Evolutionary conservation across 2,329 filamentous ascomycete genomes (phyloP).

Genomic region (Hypoxylon sp.): DNA sequence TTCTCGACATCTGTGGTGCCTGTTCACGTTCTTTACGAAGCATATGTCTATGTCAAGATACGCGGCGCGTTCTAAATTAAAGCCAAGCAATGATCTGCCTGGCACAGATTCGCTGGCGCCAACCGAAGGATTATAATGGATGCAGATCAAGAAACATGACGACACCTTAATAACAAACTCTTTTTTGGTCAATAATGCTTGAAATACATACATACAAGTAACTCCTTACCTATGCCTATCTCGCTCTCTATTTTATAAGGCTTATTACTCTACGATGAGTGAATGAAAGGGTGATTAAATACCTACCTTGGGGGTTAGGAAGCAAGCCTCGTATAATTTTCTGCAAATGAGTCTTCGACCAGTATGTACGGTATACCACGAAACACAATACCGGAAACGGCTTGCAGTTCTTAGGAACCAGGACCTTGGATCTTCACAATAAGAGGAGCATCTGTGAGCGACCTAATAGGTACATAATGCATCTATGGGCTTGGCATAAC

Average conservation of each 20-base stretch:
- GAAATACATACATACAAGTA: neutral
- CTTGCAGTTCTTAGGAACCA: neutral
- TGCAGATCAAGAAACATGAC: slow-evolving; percentile 35
- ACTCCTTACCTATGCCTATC: neutral
- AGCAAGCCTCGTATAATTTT: neutral
- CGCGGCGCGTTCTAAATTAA: slow-evolving; percentile 38
- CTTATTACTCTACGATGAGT: neutral
- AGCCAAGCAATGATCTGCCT: slow-evolving; percentile 29
- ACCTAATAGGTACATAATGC: slow-evolving; percentile 6
- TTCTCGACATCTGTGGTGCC: slow-evolving; percentile 3
- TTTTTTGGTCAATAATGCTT: neutral
- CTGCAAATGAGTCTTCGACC: neutral
- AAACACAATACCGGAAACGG: neutral
- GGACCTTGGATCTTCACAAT: slow-evolving; percentile 14
- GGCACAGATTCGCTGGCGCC: slow-evolving; percentile 30
- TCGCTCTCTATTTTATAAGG: neutral
- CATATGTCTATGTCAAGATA: slow-evolving; percentile 20
- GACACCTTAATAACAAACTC: slow-evolving; percentile 23
- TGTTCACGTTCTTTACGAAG: slow-evolving; percentile 14
- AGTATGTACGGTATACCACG: neutral
- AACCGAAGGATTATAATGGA: slow-evolving; percentile 33
- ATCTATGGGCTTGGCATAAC: slow-evolving; percentile 35
- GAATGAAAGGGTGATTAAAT: neutral
- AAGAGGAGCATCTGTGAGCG: slow-evolving; percentile 15
- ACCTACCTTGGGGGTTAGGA: neutral